Evolutionary conservation across 257 asterid genomes (phyloP), one percentile per base, ranked within the genome.

Genomic region (Ocimum tenuiflorum): DNA sequence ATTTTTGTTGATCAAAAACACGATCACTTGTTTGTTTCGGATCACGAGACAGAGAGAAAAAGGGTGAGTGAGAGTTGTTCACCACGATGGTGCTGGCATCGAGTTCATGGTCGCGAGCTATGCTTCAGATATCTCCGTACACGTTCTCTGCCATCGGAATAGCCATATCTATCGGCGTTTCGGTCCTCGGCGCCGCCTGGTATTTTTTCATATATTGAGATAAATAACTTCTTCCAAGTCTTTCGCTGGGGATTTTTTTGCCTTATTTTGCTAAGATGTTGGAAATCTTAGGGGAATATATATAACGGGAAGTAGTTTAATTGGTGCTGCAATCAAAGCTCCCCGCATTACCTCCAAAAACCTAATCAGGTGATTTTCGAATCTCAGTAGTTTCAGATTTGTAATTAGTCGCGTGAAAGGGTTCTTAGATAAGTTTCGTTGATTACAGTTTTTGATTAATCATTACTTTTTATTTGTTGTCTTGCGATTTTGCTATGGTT

Each of bases 141-240:
- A 89, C 97, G 33, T 92, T 89, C 80, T 60, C 97, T 65, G 90
- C 99, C 31, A 27, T 27, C 31, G 31, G 31, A 27, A 27, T 27
- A 2, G 31, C 31, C 4, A 27, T 27, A 27, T 83, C 99, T 7
- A 89, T 92, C 51, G 99, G 99, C 19, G 99, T 92, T 67, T 92
- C 99, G 4, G 99, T 92, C 45, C 97, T 92, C 75, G 99, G 99
- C 36, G 99, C 99, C 31, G 97, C 99, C 33, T 94, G 97, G 97
- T 94, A 82, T 17, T n/a, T 48, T 15, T 53, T 19, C 58, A 7
- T 11, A 13, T 15, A n/a, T 41, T 53, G 57, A 0, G 2, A 24
- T 35, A 45, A n/a, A n/a, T n/a, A n/a, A 6, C 60, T 43, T 35
- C 39, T 15, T 41, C 18, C 0, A 0, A 11, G 7, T 38, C 3